These are phyloP conservation scores for Parachaetomium inaequale DNA, from an alignment of 495 filamentous ascomycete species.

Conservation along the genomic window DNA sequence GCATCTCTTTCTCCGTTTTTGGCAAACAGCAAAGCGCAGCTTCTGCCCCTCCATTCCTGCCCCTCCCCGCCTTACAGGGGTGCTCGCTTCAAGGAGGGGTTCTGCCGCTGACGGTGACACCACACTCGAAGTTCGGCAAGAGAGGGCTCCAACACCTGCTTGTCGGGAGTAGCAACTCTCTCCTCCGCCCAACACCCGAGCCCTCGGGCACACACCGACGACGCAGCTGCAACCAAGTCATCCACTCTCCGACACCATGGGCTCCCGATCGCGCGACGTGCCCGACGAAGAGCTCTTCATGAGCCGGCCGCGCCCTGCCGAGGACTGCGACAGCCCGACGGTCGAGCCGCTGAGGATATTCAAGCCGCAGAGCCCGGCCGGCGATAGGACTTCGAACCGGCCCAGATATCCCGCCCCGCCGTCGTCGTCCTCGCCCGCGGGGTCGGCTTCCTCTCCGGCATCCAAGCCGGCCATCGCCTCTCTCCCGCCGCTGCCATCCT, in stretches of 20 bases:
- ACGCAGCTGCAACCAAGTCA: neutral
- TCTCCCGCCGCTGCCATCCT: conserved; percentile 44
- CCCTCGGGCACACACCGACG: neutral
- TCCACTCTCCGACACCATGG: conserved; percentile 36
- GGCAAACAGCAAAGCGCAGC: neutral
- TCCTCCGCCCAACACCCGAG: neutral
- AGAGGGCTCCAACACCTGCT: neutral
- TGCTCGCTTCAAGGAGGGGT: conserved; percentile 3
- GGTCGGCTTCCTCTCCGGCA: conserved; percentile 29
- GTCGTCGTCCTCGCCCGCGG: conserved; percentile 38
- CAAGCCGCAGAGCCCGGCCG: conserved; percentile 59
- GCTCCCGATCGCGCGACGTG: conserved; percentile 48
- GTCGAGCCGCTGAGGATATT: conserved; percentile 83
- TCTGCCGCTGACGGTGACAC: neutral
- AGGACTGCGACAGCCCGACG: conserved; percentile 62
- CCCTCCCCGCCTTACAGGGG: neutral
- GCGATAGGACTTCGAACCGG: conserved; percentile 43
- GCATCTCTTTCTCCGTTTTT: neutral
- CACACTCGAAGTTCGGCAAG: neutral
- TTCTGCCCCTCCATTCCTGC: neutral
- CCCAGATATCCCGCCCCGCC: conserved; percentile 50
- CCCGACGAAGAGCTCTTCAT: conserved; percentile 77
- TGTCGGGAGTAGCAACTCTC: neutral
- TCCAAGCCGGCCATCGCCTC: conserved; percentile 31
- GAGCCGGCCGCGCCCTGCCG: conserved; percentile 45